Conservation (phyloP, 345 rosid genomes). For the Gynandropsis gynandra region DNA sequence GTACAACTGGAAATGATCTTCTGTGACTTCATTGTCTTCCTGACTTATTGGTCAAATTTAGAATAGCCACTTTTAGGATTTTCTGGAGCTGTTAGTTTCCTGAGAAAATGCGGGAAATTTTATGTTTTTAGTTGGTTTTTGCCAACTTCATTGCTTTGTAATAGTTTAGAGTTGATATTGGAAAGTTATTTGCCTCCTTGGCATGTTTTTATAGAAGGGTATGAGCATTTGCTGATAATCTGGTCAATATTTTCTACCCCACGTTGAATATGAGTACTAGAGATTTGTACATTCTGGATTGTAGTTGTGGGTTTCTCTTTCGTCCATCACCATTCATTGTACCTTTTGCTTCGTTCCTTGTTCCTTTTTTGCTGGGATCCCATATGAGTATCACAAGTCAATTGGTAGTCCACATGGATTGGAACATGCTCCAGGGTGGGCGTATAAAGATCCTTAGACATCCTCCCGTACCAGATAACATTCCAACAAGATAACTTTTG, state of each 20-base stretch:
- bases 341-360: too few relatives aligned
- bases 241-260: constrained; percentile 1
- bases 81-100: constrained; percentile 9
- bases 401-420: too few relatives aligned
- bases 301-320: neutral
- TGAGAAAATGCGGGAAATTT: constrained; percentile 1
- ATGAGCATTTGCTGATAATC: constrained; percentile 5
- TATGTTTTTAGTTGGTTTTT: constrained; percentile 2
- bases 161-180: constrained; percentile 14
- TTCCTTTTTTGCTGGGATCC: too few relatives aligned
- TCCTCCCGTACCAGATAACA: too few relatives aligned
- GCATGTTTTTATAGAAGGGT: neutral
- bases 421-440: too few relatives aligned
- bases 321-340: constrained; percentile 2
- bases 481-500: too few relatives aligned
- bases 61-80: neutral
- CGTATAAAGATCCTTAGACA: too few relatives aligned
- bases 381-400: too few relatives aligned
- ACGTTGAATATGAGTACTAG: neutral
- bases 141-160: neutral
- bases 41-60: neutral
- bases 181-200: constrained; percentile 3
- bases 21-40: neutral
- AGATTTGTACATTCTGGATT: constrained; percentile 9
- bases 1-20: neutral